Evolutionary conservation across 495 filamentous ascomycete species (phyloP).

Genomic region (Aspergillus carlsbadensis): DNA sequence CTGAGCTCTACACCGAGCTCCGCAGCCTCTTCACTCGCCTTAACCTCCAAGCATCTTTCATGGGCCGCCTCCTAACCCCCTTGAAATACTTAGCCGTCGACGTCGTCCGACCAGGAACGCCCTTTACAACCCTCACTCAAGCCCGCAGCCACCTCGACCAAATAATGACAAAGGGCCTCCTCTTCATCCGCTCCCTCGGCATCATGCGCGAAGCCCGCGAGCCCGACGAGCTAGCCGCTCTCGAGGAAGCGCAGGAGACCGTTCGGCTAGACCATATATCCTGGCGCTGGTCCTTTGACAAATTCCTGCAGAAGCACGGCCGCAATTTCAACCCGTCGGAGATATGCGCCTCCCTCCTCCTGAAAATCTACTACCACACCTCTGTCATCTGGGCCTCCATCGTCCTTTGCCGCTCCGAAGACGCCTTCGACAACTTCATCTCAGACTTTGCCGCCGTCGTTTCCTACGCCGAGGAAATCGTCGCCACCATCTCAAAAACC

Average conservation of each 20-base stretch:
- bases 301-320: conserved; percentile 2
- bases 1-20: conserved; percentile 12
- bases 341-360: conserved; percentile 8
- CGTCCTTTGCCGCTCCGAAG: conserved; percentile 3
- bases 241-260: not conserved
- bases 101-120: not conserved
- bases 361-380: conserved; percentile 8
- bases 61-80: conserved; percentile 3
- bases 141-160: conserved; percentile 6
- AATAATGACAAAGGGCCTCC: conserved; percentile 13
- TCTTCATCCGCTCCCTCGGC: conserved; percentile 11
- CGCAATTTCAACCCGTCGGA: not conserved
- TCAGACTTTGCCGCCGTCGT: conserved; percentile 6
- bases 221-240: not conserved
- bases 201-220: conserved; percentile 4
- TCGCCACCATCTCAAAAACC: not conserved
- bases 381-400: conserved; percentile 4
- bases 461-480: conserved; percentile 6
- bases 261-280: not conserved
- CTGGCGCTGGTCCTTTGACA: conserved; percentile 8
- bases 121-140: not conserved
- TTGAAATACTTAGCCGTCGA: not conserved
- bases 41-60: conserved; percentile 16
- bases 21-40: conserved; percentile 6
- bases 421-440: not conserved